Evolutionary conservation across 306 rosid genomes (phyloP).

Genomic region (Dryas drummondii): DNA sequence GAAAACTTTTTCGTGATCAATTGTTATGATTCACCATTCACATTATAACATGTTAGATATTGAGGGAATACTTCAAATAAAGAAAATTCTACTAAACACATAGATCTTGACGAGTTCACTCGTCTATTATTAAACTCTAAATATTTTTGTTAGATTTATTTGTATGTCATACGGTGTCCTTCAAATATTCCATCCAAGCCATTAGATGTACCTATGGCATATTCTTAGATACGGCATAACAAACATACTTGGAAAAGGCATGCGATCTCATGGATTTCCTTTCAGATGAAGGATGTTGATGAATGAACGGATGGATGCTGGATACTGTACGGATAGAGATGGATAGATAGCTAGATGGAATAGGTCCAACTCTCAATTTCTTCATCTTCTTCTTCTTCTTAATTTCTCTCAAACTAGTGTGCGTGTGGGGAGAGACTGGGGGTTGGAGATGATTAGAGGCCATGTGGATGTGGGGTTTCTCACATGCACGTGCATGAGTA

Average conservation of each 20-base stretch:
- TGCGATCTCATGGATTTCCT: constrained; percentile 13
- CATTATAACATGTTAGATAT: no score
- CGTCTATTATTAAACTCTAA: no score
- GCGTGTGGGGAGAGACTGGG: constrained; percentile 54
- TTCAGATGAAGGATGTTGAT: constrained; percentile 48
- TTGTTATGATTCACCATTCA: no score
- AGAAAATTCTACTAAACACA: no score
- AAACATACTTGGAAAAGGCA: constrained; percentile 16
- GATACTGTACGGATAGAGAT: constrained; percentile 40
- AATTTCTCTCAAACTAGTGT: constrained; percentile 26
- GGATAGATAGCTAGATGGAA: no score
- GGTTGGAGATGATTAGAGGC: constrained; percentile 50
- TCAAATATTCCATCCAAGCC: no score
- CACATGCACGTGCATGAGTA: constrained; percentile 73
- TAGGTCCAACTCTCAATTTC: constrained; percentile 22
- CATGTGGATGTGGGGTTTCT: constrained; percentile 79
- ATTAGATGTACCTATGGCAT: no score
- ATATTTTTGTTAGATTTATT: no score
- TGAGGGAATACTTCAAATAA: no score
- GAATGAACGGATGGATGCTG: constrained; percentile 34
- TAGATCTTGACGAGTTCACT: no score
- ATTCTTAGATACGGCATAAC: background rate
- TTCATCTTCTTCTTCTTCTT: constrained; percentile 13
- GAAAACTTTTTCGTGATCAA: no score
- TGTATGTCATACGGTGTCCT: no score